These are phyloP conservation scores for Chaetomium sp. DNA, from an alignment of 2,329 filamentous ascomycete genomes.

Conservation along the genomic window DNA sequence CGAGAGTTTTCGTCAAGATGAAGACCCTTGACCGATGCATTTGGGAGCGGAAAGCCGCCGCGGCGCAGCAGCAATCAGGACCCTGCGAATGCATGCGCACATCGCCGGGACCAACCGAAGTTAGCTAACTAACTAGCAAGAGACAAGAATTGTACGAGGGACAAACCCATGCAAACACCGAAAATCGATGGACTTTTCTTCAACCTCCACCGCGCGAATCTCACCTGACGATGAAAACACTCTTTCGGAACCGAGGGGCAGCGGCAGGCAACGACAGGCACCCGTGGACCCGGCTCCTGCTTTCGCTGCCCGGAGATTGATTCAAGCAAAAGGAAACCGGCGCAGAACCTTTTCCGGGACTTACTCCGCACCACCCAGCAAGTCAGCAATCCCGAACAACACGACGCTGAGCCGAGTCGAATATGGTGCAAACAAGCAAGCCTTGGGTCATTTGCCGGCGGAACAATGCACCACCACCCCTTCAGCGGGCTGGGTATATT, in stretches of 20 bases:
- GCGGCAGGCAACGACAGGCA: not conserved
- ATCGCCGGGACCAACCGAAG: no score
- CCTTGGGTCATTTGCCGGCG: slow-evolving; percentile 1
- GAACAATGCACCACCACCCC: not conserved
- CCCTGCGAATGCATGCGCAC: no score
- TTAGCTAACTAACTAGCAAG: not conserved
- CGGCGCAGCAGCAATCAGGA: no score
- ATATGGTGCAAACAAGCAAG: not conserved
- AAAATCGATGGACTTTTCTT: not conserved
- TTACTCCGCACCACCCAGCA: slow-evolving; percentile 17
- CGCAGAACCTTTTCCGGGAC: slow-evolving; percentile 13
- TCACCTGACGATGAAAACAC: not conserved
- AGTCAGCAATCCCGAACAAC: not conserved
- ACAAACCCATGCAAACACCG: not conserved
- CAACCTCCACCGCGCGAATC: not conserved
- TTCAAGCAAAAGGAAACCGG: not conserved
- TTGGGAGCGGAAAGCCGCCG: no score
- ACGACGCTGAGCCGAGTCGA: no score
- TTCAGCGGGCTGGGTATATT: slow-evolving; percentile 1
- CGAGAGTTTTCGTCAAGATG: no score
- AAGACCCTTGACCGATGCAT: no score
- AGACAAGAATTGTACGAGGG: not conserved
- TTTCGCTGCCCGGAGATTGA: no score
- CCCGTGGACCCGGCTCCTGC: not conserved
- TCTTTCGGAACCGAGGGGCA: not conserved